Conservation (phyloP, 805 yeast genomes). For the Pichia heedii region DNA sequence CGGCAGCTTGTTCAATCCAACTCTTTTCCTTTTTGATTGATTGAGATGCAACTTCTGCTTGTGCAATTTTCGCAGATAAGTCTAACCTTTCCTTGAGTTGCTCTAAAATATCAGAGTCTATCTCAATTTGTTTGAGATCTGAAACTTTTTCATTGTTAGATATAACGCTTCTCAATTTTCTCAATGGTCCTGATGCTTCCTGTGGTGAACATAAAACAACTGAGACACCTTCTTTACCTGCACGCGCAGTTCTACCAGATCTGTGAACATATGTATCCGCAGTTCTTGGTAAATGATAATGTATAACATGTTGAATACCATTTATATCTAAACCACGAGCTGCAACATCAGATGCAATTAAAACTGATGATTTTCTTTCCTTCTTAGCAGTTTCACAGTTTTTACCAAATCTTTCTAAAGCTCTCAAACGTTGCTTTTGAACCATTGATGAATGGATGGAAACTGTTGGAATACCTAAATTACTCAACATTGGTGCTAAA, state of each 20-base stretch:
- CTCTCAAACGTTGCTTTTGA: slow-evolving; percentile 83
- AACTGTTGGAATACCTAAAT: slow-evolving; percentile 57
- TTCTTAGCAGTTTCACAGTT: slow-evolving; percentile 28
- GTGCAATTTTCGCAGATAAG: slow-evolving; percentile 69
- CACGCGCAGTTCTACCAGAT: slow-evolving; percentile 98
- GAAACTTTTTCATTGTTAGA: slow-evolving; percentile 30
- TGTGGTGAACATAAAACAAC: slow-evolving; percentile 88
- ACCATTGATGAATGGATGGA: slow-evolving; percentile 91
- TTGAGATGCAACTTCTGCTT: slow-evolving; percentile 51
- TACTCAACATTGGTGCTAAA: slow-evolving; percentile 63
- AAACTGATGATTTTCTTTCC: slow-evolving; percentile 47
- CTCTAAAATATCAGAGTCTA: slow-evolving; percentile 64
- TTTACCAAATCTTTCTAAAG: slow-evolving; percentile 70
- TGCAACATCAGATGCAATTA: slow-evolving; percentile 95
- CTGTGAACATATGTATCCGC: slow-evolving; percentile 94
- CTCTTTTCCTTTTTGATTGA: slow-evolving; percentile 52
- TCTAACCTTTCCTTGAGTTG: slow-evolving; percentile 63
- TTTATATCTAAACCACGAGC: slow-evolving; percentile 96
- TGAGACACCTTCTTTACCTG: slow-evolving; percentile 89
- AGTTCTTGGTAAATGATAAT: slow-evolving; percentile 88
- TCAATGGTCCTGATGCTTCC: slow-evolving; percentile 83
- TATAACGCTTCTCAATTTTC: slow-evolving; percentile 56
- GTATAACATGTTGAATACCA: slow-evolving; percentile 85
- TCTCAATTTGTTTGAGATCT: slow-evolving; percentile 60
- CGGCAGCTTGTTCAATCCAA: slow-evolving; percentile 89